These are phyloP conservation scores for Capsicum pubescens DNA, from an alignment of 257 asterid species.

Conservation along the genomic window DNA sequence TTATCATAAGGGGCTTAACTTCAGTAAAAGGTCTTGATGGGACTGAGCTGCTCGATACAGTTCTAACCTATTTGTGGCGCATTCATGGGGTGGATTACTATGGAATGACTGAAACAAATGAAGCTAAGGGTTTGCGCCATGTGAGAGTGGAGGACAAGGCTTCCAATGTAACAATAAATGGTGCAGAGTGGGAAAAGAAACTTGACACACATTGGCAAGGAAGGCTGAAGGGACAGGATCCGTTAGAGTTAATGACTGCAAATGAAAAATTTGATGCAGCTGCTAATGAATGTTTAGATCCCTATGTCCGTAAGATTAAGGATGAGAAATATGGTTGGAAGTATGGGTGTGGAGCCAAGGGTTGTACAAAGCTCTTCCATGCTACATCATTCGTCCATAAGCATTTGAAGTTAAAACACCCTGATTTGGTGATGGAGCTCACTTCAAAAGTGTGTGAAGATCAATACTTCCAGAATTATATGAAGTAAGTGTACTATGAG, in stretches of 20 bases:
- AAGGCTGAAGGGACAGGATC: conserved; percentile 86
- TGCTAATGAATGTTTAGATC: conserved; percentile 84
- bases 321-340: conserved; percentile 99
- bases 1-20: conserved; percentile 75
- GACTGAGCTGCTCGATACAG: conserved; percentile 87
- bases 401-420: conserved; percentile 90
- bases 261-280: conserved; percentile 91
- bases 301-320: conserved; percentile 86
- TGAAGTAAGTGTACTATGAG: conserved; percentile 63
- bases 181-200: conserved; percentile 84
- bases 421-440: conserved; percentile 71
- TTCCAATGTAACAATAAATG: conserved; percentile 51
- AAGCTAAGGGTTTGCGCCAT: conserved; percentile 88
- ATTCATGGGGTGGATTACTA: conserved; percentile 93
- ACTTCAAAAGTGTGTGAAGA: conserved; percentile 88
- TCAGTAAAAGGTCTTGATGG: conserved; percentile 93
- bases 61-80: conserved; percentile 93
- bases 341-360: conserved; percentile 99
- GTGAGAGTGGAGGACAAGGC: conserved; percentile 69
- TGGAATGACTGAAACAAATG: conserved; percentile 78
- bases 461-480: conserved; percentile 82
- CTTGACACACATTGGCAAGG: conserved; percentile 82
- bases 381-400: conserved; percentile 89
- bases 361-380: conserved; percentile 95
- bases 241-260: conserved; percentile 85